Percentiles rank a stretch among this genome's conserved stretches.
These are phyloP conservation scores for Capniomyces stellatus DNA, from an alignment of 371 early-diverging fungal genomes.

Conservation along the genomic window DNA sequence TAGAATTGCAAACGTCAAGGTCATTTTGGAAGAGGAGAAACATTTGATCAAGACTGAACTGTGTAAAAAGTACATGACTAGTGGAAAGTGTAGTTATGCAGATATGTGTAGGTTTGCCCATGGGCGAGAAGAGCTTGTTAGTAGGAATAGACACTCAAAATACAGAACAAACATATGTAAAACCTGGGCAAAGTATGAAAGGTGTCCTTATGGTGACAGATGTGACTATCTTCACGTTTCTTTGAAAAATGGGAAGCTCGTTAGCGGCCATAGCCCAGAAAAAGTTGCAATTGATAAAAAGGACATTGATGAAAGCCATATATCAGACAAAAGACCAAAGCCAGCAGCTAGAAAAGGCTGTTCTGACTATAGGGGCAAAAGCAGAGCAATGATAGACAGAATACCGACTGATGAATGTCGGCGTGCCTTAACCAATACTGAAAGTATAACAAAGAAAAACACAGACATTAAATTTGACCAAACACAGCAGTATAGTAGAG, in stretches of 20 bases:
- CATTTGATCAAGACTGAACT: conserved; percentile 7
- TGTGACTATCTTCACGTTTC: conserved; percentile 86
- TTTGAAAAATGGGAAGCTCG: conserved; percentile 1
- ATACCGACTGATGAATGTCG: too few relatives aligned
- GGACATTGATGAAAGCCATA: background rate
- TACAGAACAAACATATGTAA: conserved; percentile 88
- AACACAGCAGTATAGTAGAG: too few relatives aligned
- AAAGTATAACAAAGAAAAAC: too few relatives aligned
- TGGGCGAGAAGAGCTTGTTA: conserved; percentile 53
- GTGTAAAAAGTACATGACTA: conserved; percentile 42
- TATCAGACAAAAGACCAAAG: too few relatives aligned
- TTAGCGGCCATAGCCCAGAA: background rate
- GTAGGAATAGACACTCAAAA: conserved; percentile 71
- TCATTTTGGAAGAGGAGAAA: too few relatives aligned
- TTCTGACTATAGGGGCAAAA: too few relatives aligned
- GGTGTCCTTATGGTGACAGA: conserved; percentile 82
- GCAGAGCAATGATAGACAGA: too few relatives aligned
- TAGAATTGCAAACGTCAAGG: too few relatives aligned
- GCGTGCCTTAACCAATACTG: too few relatives aligned
- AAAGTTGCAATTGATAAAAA: background rate
- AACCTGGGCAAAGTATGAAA: conserved; percentile 73
- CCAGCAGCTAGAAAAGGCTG: too few relatives aligned
- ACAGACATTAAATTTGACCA: too few relatives aligned
- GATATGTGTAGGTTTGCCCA: conserved; percentile 95
- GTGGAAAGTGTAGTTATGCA: conserved; percentile 82